Conservation (phyloP, 1,139 yeast genomes). For the Maudiozyma humilis region DNA sequence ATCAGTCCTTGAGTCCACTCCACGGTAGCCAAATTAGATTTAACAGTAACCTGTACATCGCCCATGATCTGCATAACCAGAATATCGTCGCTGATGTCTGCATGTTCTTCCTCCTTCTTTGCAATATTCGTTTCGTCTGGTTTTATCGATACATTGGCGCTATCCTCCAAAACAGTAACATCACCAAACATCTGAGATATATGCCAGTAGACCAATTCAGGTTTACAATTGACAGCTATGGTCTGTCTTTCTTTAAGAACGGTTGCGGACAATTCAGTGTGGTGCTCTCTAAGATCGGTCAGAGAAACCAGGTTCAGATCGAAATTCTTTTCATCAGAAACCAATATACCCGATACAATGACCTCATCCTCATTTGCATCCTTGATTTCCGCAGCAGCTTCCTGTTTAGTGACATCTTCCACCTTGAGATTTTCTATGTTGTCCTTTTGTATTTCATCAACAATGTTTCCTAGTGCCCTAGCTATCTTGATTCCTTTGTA, state of each 20-base stretch:
- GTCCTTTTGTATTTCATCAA: slow-evolving; percentile 39
- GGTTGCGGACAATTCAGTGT: slow-evolving; percentile 76
- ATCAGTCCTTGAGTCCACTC: slow-evolving; percentile 90
- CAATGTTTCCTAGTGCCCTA: slow-evolving; percentile 72
- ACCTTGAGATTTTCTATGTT: slow-evolving; percentile 7
- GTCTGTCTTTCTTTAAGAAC: slow-evolving; percentile 75
- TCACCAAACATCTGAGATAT: slow-evolving; percentile 92
- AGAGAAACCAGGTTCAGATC: slow-evolving; percentile 74
- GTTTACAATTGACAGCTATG: slow-evolving; percentile 69
- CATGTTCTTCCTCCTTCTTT: slow-evolving; percentile 16
- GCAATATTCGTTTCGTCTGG: slow-evolving; percentile 16
- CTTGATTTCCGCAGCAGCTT: slow-evolving; percentile 11
- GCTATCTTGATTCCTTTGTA: slow-evolving; percentile 83
- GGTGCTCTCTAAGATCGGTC: slow-evolving; percentile 78
- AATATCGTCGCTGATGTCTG: slow-evolving; percentile 13
- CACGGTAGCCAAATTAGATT: slow-evolving; percentile 48
- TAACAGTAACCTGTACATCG: slow-evolving; percentile 44
- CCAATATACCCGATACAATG: slow-evolving; percentile 76
- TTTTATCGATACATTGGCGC: slow-evolving; percentile 32
- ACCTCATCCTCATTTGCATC: slow-evolving; percentile 18
- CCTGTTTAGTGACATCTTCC: slow-evolving; percentile 3
- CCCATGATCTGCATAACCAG: slow-evolving; percentile 42
- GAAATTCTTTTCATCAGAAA: slow-evolving; percentile 69
- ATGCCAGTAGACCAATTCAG: slow-evolving; percentile 79
- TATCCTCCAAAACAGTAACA: slow-evolving; percentile 57